phyloP scores from a whole-genome alignment of 441 rosid genomes.

The Kokia cookei region DNA sequence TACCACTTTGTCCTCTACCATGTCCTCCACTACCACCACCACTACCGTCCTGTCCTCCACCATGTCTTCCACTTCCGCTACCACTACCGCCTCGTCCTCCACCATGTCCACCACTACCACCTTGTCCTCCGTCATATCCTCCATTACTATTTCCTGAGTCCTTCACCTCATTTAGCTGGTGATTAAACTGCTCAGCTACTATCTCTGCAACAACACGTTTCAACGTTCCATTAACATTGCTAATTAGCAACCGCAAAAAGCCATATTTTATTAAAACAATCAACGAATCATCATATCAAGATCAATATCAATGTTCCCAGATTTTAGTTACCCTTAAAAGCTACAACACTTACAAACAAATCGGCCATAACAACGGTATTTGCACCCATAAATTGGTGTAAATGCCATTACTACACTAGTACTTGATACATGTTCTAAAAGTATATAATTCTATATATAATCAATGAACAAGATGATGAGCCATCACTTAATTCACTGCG shows the following conservation, averaged over 20 bases:
- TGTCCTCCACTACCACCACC: neutral
- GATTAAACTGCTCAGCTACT: neutral
- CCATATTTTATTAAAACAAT: neutral
- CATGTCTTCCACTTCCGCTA: no score
- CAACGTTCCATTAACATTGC: neutral
- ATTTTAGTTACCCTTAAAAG: constrained; percentile 15
- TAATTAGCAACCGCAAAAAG: neutral
- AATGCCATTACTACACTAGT: neutral
- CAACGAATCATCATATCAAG: neutral
- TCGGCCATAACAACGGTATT: constrained; percentile 19
- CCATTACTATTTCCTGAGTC: neutral
- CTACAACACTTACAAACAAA: constrained; percentile 17
- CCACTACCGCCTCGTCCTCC: neutral
- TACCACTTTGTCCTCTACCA: rapidly evolving
- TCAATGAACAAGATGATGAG: neutral
- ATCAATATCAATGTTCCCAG: neutral
- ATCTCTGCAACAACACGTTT: neutral
- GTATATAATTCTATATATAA: neutral
- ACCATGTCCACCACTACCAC: neutral
- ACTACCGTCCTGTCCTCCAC: neutral
- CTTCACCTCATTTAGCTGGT: neutral
- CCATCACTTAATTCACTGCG: no score
- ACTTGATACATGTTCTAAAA: no score
- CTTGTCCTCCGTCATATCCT: neutral
- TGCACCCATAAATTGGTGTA: neutral